Conservation (phyloP, 441 rosid species). For the Rhodomyrtus psidioides region DNA sequence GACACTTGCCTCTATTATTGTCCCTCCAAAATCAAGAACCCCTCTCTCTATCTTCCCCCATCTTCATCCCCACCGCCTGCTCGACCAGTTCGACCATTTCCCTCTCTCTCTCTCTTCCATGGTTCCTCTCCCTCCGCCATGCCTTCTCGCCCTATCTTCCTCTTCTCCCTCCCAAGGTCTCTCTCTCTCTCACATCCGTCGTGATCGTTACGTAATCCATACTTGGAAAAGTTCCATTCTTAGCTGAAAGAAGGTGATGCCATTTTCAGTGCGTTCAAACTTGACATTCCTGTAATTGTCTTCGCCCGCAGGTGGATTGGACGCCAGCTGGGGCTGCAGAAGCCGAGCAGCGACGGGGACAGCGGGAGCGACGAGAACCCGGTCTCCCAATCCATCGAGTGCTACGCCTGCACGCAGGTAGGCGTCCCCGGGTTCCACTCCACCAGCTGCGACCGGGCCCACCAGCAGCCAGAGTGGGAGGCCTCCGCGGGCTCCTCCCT, state of each 20-base stretch:
- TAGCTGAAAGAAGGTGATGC: neutral
- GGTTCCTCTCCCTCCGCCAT: constrained; percentile 33
- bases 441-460: constrained; percentile 57
- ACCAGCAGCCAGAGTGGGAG: constrained; percentile 51
- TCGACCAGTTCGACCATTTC: neutral
- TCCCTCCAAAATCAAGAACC: constrained; percentile 17
- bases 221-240: neutral
- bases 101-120: constrained; percentile 19
- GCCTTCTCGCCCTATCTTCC: constrained; percentile 34
- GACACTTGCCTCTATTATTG: constrained; percentile 2
- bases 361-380: constrained; percentile 7
- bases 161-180: constrained; percentile 38
- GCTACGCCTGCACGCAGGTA: constrained; percentile 65
- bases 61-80: neutral
- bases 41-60: neutral
- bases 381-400: constrained; percentile 32
- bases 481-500: constrained; percentile 69
- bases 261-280: neutral
- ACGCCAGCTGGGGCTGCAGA: neutral
- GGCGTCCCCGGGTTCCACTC: constrained; percentile 71
- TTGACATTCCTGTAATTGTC: neutral
- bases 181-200: neutral
- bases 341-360: neutral
- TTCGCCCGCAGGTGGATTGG: constrained; percentile 32
- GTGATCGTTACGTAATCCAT: neutral